Evolutionary conservation across 306 rosid genomes (phyloP).

Genomic region (Myrica gale): DNA sequence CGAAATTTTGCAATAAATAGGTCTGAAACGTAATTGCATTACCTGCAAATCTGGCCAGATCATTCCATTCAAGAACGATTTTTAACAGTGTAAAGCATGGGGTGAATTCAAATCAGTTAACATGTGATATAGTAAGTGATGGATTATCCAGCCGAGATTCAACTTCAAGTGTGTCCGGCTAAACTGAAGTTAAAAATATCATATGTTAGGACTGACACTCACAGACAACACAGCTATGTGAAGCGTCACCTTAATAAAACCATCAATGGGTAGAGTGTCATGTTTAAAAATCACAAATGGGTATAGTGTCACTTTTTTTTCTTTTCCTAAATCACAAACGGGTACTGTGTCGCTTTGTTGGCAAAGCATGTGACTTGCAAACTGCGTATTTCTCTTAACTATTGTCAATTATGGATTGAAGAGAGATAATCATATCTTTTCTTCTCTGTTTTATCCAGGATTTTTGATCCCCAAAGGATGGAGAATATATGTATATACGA

Average conservation of each 20-base stretch:
- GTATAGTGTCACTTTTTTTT: not conserved
- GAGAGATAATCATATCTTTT: slow-evolving; percentile 5
- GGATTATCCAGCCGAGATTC: not conserved
- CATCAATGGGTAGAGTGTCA: not conserved
- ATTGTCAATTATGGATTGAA: not conserved
- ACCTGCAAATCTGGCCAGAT: slow-evolving; percentile 35
- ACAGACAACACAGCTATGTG: slow-evolving; percentile 5
- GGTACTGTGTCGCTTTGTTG: not conserved
- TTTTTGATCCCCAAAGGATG: slow-evolving; percentile 87
- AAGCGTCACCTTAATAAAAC: not conserved
- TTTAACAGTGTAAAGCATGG: slow-evolving; percentile 16
- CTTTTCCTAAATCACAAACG: not conserved
- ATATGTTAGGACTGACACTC: not conserved
- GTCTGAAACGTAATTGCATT: slow-evolving; percentile 32
- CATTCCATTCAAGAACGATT: slow-evolving; percentile 36
- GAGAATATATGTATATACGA: slow-evolving; percentile 92
- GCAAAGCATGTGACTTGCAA: not conserved
- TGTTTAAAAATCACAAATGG: not conserved
- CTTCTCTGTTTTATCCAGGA: slow-evolving; percentile 47
- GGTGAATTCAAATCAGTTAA: not conserved
- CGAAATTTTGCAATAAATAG: slow-evolving; percentile 28
- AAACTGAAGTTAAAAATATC: not conserved
- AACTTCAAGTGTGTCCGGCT: not conserved
- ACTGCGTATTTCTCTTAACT: not conserved
- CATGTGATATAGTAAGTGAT: not conserved